Conservation (phyloP, 1,139 yeast genomes). For the Yamadazyma sp. region DNA sequence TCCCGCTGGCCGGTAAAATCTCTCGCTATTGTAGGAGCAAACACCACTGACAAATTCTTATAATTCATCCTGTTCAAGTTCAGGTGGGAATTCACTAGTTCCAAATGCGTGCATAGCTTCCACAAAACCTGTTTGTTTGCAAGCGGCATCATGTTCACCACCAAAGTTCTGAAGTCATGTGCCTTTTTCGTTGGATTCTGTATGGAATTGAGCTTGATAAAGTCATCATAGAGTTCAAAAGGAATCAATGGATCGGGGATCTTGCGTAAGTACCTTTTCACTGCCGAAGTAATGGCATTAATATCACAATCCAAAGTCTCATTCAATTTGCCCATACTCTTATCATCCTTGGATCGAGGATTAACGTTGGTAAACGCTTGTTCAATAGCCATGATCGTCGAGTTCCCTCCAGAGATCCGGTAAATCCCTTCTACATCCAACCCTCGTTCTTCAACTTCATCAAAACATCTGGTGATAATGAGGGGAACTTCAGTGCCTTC, state of each 20-base stretch:
- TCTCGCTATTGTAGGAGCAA: constrained; percentile 91
- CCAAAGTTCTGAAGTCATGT: constrained; percentile 26
- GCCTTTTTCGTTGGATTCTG: constrained; percentile 30
- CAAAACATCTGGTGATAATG: constrained; percentile 70
- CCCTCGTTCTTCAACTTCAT: constrained; percentile 76
- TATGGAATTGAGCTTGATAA: constrained; percentile 48
- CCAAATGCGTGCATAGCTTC: constrained; percentile 63
- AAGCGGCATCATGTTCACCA: constrained; percentile 52
- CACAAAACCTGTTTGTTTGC: constrained; percentile 66
- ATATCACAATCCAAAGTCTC: constrained; percentile 66
- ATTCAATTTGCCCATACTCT: constrained; percentile 41
- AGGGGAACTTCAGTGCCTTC: constrained; percentile 69
- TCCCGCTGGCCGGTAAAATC: constrained; percentile 83
- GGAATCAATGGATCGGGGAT: constrained; percentile 86
- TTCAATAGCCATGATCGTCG: constrained; percentile 65
- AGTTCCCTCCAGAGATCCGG: constrained; percentile 85
- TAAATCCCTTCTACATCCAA: constrained; percentile 81
- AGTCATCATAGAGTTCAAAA: constrained; percentile 63
- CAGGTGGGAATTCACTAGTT: constrained; percentile 50
- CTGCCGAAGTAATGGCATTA: constrained; percentile 81
- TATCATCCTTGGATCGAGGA: constrained; percentile 30
- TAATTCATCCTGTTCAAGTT: constrained; percentile 71
- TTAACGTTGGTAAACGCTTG: constrained; percentile 37
- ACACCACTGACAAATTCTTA: constrained; percentile 84
- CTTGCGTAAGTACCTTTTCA: constrained; percentile 82